Evolutionary conservation across 495 filamentous ascomycete genomes (phyloP).

Genomic region (Articulospora tetracladia): DNA sequence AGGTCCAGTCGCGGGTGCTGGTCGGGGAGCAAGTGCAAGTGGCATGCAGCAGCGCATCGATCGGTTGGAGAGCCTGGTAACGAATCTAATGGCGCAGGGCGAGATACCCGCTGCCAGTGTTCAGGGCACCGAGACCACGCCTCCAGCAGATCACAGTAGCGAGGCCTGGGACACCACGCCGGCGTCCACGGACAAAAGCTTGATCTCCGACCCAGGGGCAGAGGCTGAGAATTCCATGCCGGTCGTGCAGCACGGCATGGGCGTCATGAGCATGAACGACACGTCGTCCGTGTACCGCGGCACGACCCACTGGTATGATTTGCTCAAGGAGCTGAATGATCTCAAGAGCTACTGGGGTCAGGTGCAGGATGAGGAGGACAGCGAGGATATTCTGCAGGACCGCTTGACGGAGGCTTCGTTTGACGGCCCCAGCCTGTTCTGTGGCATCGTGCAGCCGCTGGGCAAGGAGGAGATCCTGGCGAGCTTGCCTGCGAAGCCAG

Average conservation of each 20-base stretch:
- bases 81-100: conserved; percentile 24
- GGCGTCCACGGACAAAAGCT: background rate
- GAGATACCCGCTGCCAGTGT: background rate
- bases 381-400: background rate
- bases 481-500: conserved; percentile 35
- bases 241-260: background rate
- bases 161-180: background rate
- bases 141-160: background rate
- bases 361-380: conserved; percentile 15
- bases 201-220: background rate
- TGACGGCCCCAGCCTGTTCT: conserved; percentile 22
- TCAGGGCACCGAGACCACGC: background rate
- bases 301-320: conserved; percentile 30
- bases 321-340: conserved; percentile 30
- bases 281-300: conserved; percentile 24
- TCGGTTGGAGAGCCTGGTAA: conserved; percentile 33
- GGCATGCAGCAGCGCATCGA: conserved; percentile 31
- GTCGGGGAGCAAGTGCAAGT: conserved; percentile 6
- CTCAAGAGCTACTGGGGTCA: conserved; percentile 25
- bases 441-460: conserved; percentile 16
- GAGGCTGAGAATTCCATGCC: background rate
- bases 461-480: conserved; percentile 33
- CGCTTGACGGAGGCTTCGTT: background rate
- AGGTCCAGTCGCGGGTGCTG: conserved; percentile 12
- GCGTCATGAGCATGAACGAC: conserved; percentile 6